These are phyloP conservation scores for Suillus lakei DNA, from an alignment of 768 basidiomycete genomes.

Conservation along the genomic window DNA sequence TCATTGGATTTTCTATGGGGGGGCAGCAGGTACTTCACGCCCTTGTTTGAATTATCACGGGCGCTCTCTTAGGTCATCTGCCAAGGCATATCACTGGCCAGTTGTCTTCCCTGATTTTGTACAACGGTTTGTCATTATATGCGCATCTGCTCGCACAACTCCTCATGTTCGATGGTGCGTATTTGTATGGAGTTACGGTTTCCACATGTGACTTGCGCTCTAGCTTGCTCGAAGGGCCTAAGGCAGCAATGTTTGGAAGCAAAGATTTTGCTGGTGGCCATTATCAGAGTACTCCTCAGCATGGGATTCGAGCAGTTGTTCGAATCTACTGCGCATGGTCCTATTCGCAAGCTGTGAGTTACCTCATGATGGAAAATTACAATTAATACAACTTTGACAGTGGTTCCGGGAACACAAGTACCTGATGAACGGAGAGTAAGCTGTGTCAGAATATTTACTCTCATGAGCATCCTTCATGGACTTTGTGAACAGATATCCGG, in stretches of 20 bases:
- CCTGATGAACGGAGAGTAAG: constrained; percentile 47
- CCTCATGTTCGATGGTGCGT: constrained; percentile 58
- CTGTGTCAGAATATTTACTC: neutral
- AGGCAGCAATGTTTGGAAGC: constrained; percentile 55
- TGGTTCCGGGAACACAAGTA: constrained; percentile 58
- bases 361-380: neutral
- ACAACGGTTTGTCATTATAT: constrained; percentile 48
- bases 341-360: constrained; percentile 56
- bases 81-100: constrained; percentile 59
- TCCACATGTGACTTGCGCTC: constrained; percentile 4
- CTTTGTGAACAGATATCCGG: constrained; percentile 42
- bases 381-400: constrained; percentile 32
- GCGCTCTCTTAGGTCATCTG: constrained; percentile 17
- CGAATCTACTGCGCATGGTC: constrained; percentile 64
- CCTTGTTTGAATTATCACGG: constrained; percentile 18
- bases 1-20: constrained; percentile 62
- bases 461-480: neutral
- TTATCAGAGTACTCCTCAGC: constrained; percentile 51
- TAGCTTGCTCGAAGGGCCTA: constrained; percentile 65
- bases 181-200: neutral
- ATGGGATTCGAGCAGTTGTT: constrained; percentile 58
- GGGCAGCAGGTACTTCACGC: constrained; percentile 48
- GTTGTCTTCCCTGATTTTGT: constrained; percentile 62
- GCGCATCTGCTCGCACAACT: constrained; percentile 59
- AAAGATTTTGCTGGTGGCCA: constrained; percentile 59